These are phyloP conservation scores for Sporothrix curviconia DNA, from an alignment of 2,329 filamentous ascomycete species.

Conservation along the genomic window DNA sequence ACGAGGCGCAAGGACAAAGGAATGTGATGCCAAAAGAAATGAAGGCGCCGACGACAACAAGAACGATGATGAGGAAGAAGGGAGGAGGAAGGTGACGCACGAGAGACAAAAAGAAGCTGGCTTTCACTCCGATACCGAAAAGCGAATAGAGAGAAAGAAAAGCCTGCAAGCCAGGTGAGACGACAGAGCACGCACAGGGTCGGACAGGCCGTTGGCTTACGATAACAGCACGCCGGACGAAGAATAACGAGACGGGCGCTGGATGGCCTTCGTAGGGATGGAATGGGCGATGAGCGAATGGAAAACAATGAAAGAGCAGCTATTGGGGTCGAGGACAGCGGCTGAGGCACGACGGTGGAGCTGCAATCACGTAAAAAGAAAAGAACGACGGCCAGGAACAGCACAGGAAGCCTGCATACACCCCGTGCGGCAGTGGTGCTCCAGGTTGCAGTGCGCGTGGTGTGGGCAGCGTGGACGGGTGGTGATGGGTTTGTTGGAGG, in stretches of 20 bases:
- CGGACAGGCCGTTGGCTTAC: too few relatives aligned
- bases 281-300: neutral
- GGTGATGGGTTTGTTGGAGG: too few relatives aligned
- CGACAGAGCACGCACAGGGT: too few relatives aligned
- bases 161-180: neutral
- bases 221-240: too few relatives aligned
- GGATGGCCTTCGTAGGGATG: neutral
- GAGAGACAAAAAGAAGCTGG: neutral
- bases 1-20: neutral
- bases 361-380: constrained; percentile 3
- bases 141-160: neutral
- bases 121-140: neutral
- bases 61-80: neutral
- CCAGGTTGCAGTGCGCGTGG: too few relatives aligned
- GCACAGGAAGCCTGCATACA: neutral
- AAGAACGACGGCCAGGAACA: neutral
- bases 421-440: neutral
- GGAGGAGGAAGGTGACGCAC: neutral
- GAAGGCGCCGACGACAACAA: too few relatives aligned
- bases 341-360: neutral
- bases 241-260: neutral
- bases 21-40: neutral
- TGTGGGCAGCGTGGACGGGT: too few relatives aligned
- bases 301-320: neutral
- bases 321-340: neutral